Evolutionary conservation across 2,329 filamentous ascomycete genomes (phyloP), one percentile per base, ranked within the genome.

Genomic region (Ophiostoma novo-ulmi): DNA sequence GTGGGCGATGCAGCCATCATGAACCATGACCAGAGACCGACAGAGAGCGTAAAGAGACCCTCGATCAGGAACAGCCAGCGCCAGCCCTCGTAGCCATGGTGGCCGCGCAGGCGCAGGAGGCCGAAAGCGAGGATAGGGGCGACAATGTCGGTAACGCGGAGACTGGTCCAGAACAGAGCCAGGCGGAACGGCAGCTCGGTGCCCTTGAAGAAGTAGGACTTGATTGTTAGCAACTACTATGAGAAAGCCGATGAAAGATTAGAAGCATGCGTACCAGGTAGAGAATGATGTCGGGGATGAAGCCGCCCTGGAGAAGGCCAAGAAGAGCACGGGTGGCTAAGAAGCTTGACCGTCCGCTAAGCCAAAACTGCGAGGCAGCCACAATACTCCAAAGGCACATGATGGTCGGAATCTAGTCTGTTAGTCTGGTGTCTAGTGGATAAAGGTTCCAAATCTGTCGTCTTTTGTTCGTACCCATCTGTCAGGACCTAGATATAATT

Each of bases 51-150:
- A 10, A 85, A 76, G 2, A 80, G 66, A 0, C 82, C 84, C 75
- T 88, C 86, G 38, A 88, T 80, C 0, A 86, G 75, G 74, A 87
- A 84, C 0, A 85, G 76, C 82, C 83, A 85, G 44, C 78, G 74
- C 79, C 79, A 80, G 5, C 79, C 79, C 7, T 76, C 77, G 48
- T 73, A 75, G 35, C 78, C 78, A 11, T 80, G 22, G 82, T 76
- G 72, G 26, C 78, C 78, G n/a, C 79, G 75, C 63, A 80, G 73
- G 14, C 77, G 77, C 22, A 80, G 72, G 13, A 80, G 74, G 20
- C 77, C 79, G 69, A 76, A 79, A 1, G 79, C 79, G 17, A 79
- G 75, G 4, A 80, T 74, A 0, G 79, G 76, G 0, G 79, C 76
- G 55, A 79, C 70, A 14, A 80, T 77, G 69, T 78, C 76, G 5